Conservation (phyloP, 768 basidiomycete genomes). For the Lactarius hengduanensis region DNA sequence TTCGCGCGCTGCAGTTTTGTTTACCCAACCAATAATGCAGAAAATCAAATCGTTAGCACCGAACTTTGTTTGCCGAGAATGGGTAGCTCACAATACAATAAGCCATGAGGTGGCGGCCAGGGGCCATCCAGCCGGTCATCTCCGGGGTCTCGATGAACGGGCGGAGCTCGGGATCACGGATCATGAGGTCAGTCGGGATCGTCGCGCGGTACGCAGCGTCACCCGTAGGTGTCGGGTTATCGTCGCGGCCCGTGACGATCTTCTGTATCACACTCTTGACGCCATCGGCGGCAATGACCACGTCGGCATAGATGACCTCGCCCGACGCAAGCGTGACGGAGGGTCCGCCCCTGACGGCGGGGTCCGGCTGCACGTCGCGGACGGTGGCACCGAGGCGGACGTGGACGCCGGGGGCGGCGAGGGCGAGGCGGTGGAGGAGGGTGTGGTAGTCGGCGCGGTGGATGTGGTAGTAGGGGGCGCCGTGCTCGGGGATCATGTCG, state of each 20-base stretch:
- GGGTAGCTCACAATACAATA: constrained; percentile 42
- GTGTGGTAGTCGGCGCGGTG: constrained; percentile 46
- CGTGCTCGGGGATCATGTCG: constrained; percentile 35
- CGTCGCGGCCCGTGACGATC: constrained; percentile 48
- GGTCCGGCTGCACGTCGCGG: constrained; percentile 35
- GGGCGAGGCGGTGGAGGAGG: constrained; percentile 39
- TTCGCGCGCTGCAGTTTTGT: constrained; percentile 34
- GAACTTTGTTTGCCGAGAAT: not conserved
- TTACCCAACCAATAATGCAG: too few species aligned
- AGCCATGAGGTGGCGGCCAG: constrained; percentile 45
- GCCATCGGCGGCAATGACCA: constrained; percentile 42
- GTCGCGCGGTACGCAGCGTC: constrained; percentile 62
- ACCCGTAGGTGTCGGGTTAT: constrained; percentile 50
- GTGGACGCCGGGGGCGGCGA: constrained; percentile 33
- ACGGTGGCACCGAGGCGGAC: constrained; percentile 39
- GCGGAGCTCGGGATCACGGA: constrained; percentile 52
- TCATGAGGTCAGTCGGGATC: constrained; percentile 45
- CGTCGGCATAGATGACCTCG: constrained; percentile 39
- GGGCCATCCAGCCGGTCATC: constrained; percentile 62
- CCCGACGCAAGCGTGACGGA: constrained; percentile 39
- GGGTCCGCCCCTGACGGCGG: constrained; percentile 29
- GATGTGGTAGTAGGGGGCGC: constrained; percentile 44
- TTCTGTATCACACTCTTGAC: constrained; percentile 51
- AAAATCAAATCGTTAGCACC: not conserved
- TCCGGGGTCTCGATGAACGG: constrained; percentile 50